A percentile compares a stretch with the other conserved stretches of the same genome.
These are phyloP conservation scores for Baffinella frigidus DNA, from an alignment of 208 protist genomes.

Conservation along the genomic window DNA sequence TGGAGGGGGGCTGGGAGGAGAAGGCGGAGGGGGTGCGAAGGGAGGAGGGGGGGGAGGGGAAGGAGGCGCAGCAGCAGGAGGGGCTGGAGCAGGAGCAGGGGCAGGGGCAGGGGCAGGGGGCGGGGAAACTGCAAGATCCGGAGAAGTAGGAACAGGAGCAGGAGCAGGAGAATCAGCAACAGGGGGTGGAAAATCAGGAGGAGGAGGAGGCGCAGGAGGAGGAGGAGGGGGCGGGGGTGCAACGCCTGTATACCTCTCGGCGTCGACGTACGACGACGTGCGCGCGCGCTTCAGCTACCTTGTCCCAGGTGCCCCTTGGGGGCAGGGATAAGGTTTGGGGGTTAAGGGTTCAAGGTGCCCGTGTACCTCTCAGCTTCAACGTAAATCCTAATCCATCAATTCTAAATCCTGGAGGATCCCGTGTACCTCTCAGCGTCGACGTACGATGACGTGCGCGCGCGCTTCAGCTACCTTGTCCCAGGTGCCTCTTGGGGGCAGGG, in stretches of 20 bases:
- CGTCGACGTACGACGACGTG: neutral
- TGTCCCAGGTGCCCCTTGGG: constrained; percentile 12
- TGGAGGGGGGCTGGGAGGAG: too few species aligned
- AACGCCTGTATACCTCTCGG: neutral
- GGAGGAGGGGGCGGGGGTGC: too few species aligned
- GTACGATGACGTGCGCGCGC: neutral
- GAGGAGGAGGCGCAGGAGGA: neutral
- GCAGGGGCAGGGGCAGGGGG: neutral
- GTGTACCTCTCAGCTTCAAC: too few species aligned
- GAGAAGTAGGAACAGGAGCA: neutral
- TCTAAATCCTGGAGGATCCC: too few species aligned
- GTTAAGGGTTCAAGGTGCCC: too few species aligned
- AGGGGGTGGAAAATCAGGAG: too few species aligned
- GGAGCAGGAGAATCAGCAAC: too few species aligned
- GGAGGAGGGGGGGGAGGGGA: neutral
- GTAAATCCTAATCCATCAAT: too few species aligned
- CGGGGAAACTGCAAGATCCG: neutral
- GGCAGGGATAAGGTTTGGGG: too few species aligned
- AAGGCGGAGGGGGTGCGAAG: too few species aligned
- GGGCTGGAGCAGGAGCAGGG: neutral
- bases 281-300: constrained; percentile 8
- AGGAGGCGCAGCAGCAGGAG: too few species aligned
- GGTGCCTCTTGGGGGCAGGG: too few species aligned
- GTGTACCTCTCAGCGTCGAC: neutral
- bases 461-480: constrained; percentile 42